Conservation (phyloP, 768 basidiomycete species). For the Cystofilobasidium ferigula region DNA sequence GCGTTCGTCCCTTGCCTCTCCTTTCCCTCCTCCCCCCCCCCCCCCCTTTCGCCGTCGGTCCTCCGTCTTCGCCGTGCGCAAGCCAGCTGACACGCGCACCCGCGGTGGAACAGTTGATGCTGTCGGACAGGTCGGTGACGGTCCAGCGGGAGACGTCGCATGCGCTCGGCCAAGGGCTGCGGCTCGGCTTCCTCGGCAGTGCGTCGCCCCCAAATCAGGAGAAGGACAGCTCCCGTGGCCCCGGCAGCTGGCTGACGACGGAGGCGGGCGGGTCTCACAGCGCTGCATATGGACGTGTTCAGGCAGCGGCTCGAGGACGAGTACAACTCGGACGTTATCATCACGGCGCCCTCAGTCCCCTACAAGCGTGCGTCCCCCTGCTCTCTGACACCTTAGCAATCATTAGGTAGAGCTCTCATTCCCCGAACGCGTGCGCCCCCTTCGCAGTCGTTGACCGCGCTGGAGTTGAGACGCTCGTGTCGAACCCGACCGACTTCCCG, state of each 20-base stretch:
- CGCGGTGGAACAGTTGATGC: slow-evolving; percentile 49
- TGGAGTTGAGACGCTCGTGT: slow-evolving; percentile 52
- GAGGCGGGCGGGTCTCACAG: slow-evolving; percentile 31
- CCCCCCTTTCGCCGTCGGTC: background rate
- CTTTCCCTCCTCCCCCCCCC: slow-evolving; percentile 8
- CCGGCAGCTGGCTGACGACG: background rate
- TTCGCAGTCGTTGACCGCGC: slow-evolving; percentile 47
- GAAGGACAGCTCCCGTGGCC: background rate
- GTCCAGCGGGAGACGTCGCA: slow-evolving; percentile 84
- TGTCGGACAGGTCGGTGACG: slow-evolving; percentile 80
- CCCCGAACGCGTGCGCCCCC: background rate
- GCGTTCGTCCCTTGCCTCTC: slow-evolving; percentile 48
- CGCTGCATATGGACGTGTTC: slow-evolving; percentile 66
- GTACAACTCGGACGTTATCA: slow-evolving; percentile 83
- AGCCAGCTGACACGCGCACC: too few relatives aligned
- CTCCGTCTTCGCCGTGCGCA: too few relatives aligned
- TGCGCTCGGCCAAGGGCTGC: slow-evolving; percentile 86
- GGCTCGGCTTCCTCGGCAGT: slow-evolving; percentile 79
- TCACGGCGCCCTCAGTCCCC: slow-evolving; percentile 92
- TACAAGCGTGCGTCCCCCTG: slow-evolving; percentile 55
- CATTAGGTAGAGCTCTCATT: too few relatives aligned
- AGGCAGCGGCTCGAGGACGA: slow-evolving; percentile 95
- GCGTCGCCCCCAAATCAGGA: too few relatives aligned
- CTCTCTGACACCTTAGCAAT: background rate
- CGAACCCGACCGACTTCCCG: slow-evolving; percentile 93